Conservation (phyloP, 257 asterid genomes). For the Solanum sparsipilum region DNA sequence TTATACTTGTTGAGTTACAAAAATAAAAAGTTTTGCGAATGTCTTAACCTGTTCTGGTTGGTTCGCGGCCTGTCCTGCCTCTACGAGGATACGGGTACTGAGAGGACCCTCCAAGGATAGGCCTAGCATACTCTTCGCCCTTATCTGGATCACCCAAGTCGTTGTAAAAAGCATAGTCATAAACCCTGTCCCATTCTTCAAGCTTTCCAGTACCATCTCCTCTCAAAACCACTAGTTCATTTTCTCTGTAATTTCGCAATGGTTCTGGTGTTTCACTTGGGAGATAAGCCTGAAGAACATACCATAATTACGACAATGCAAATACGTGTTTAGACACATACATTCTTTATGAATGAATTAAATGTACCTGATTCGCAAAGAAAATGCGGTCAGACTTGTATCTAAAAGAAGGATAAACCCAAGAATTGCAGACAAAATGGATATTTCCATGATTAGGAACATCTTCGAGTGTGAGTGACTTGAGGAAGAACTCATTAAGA, state of each 20-base stretch:
- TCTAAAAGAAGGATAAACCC: background rate
- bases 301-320: background rate
- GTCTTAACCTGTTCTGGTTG: background rate
- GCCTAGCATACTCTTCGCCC: constrained; percentile 7
- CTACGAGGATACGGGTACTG: constrained; percentile 13
- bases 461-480: background rate
- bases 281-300: constrained; percentile 11
- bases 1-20: background rate
- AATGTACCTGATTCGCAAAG: background rate
- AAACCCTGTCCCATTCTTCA: background rate
- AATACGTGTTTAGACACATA: background rate
- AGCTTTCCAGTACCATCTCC: background rate
- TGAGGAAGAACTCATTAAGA: background rate
- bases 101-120: constrained; percentile 17
- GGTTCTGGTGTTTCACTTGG: background rate
- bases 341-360: background rate
- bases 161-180: constrained; percentile 6
- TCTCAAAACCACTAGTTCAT: background rate
- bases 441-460: background rate
- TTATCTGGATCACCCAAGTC: constrained; percentile 28
- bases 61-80: constrained; percentile 4
- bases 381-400: background rate
- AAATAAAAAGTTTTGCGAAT: background rate
- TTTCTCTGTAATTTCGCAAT: background rate
- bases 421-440: background rate